Base-by-base conservation (phyloP, 192 early-diverging fungal species). In the Coemansia sp. region DNA sequence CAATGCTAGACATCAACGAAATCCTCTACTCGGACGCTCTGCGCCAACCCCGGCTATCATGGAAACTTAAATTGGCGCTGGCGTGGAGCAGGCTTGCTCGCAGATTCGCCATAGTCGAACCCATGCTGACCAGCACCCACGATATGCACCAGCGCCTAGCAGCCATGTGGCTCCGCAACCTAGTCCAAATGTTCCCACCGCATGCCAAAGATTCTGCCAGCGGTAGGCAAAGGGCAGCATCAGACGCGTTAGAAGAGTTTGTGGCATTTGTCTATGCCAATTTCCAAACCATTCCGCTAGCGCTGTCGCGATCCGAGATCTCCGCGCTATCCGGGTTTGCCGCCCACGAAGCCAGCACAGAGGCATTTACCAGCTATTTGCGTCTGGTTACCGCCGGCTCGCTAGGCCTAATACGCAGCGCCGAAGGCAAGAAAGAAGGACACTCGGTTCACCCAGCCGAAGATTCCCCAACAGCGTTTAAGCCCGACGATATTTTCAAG, bases 51-150 rank as follows among this genome's bases (percentile, higher is more conserved):
- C 19, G 45, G 11, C 38, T 72, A 11, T 66, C 75, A 39, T 75
- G 80, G 75, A 59, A 46, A 15, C 63, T 83, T 51, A 75, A 67
- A 10, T 25, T 72, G 44, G 80, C 72, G 8, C 41, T 83, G 64
- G 46, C 38, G 9, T 83, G 80, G 80, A 64, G 72, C 68, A 42
- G 67, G 39, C 37, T 77, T 45, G 80, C 76, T 1, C 72, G 75
- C 14, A 58, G 75, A 1, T 66, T 75, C 46, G 75, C 72, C 0
- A 50, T 77, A 1, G 64, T 83, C 17, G 75, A 77, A 23, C 75
- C 75, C 15, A 44, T 69, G 38, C 14, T 83, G 63, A 45, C 70
- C 10, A 64, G 64, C 39, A 51, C 66, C 8, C 75, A 71, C 27
- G 80, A 60, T 1, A 42, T 83, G 63, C 46, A 57, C 39, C 80